These are phyloP conservation scores for Colletotrichum ledebouriae DNA, from an alignment of 2,329 filamentous ascomycete species.

Conservation along the genomic window DNA sequence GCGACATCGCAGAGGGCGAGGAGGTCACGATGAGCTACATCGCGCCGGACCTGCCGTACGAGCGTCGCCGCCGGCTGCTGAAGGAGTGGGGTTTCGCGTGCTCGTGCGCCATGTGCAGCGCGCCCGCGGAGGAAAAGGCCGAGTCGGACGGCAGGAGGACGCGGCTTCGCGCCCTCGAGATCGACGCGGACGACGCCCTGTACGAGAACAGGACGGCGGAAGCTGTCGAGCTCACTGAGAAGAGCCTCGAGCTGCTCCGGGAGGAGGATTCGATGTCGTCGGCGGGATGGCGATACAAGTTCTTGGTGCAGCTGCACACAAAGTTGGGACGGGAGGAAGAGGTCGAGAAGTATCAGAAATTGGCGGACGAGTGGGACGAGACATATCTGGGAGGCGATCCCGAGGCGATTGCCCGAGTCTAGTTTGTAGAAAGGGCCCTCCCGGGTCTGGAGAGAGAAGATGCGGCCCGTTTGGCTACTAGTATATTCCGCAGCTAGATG, in stretches of 20 bases:
- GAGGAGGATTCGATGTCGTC: slow-evolving; percentile 47
- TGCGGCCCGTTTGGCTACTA: too few relatives aligned
- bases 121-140: slow-evolving; percentile 47
- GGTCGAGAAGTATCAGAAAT: neutral
- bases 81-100: slow-evolving; percentile 50
- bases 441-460: too few relatives aligned
- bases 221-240: slow-evolving; percentile 46
- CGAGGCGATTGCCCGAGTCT: neutral
- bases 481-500: too few relatives aligned
- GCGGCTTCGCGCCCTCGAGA: slow-evolving; percentile 46
- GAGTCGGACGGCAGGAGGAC: slow-evolving; percentile 49
- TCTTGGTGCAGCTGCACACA: slow-evolving; percentile 43
- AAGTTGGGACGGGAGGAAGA: neutral
- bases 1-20: slow-evolving; percentile 47
- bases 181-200: slow-evolving; percentile 45
- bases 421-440: too few relatives aligned
- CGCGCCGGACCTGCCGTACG: slow-evolving; percentile 43
- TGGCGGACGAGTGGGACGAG: slow-evolving; percentile 11
- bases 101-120: slow-evolving; percentile 48
- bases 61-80: slow-evolving; percentile 46
- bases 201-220: slow-evolving; percentile 44
- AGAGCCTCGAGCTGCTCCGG: slow-evolving; percentile 46
- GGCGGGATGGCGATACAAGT: slow-evolving; percentile 48
- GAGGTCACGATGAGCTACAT: slow-evolving; percentile 49
- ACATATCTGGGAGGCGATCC: neutral